Conservation (phyloP, 75 land plant species). For the Sequoiadendron giganteum region DNA sequence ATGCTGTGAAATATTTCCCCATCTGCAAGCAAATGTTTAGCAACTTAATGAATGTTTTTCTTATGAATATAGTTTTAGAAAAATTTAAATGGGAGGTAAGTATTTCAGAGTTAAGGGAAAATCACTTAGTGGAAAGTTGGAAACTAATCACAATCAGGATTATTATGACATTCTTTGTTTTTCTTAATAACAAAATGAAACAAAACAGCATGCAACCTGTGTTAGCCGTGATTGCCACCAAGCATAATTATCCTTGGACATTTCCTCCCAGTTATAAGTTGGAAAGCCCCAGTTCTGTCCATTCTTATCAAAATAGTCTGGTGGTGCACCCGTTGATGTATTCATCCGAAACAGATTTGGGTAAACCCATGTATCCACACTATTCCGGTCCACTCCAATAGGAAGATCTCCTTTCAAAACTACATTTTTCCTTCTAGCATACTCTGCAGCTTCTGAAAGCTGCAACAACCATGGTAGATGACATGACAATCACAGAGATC, state of each 20-base stretch:
- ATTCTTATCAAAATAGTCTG: slow-evolving; percentile 98
- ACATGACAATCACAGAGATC: not conserved
- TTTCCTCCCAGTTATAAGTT: slow-evolving; percentile 99
- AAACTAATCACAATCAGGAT: not conserved
- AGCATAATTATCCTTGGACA: slow-evolving; percentile 97
- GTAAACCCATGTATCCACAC: slow-evolving; percentile 99
- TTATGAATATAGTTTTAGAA: not conserved
- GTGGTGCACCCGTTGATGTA: slow-evolving; percentile 98
- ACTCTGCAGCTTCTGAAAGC: slow-evolving; percentile 87
- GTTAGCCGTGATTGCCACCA: slow-evolving; percentile 97
- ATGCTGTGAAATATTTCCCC: slow-evolving; percentile 96
- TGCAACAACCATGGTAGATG: slow-evolving; percentile 16
- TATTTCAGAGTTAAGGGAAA: not conserved
- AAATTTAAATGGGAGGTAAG: not conserved
- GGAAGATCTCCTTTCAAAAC: slow-evolving; percentile 96
- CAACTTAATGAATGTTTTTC: slow-evolving; percentile 1
- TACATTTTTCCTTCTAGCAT: slow-evolving; percentile 81
- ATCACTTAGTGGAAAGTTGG: not conserved
- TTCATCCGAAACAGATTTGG: slow-evolving; percentile 96
- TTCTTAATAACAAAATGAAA: not conserved
- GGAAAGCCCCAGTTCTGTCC: slow-evolving; percentile 99
- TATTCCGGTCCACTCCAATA: slow-evolving; percentile 92
- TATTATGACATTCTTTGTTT: slow-evolving; percentile 6
- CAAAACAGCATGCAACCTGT: slow-evolving; percentile 56
- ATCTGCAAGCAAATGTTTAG: slow-evolving; percentile 51